Conservation (phyloP, 768 basidiomycete species). For the Serendipita sp. region DNA sequence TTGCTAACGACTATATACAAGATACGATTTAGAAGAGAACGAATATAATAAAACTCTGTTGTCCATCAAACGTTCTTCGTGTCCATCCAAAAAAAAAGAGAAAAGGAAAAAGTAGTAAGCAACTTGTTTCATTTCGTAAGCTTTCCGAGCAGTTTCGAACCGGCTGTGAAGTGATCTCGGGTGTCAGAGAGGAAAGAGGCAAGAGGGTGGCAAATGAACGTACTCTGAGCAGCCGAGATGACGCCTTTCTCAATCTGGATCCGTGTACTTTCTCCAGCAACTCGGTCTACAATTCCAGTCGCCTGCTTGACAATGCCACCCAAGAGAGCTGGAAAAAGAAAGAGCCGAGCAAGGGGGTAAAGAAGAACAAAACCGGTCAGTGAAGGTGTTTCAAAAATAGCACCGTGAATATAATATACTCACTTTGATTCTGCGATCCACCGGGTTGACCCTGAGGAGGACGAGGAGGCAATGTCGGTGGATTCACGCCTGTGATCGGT, state of each 20-base stretch:
- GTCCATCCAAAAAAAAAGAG: background rate
- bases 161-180: conserved; percentile 20
- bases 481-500: background rate
- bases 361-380: conserved; percentile 18
- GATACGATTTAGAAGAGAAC: no score
- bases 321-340: conserved; percentile 17
- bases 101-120: background rate
- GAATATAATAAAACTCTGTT: background rate
- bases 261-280: conserved; percentile 37
- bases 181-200: conserved; percentile 10
- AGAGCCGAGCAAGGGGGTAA: conserved; percentile 12
- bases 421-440: background rate
- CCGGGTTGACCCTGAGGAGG: background rate
- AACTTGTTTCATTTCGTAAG: conserved; percentile 21
- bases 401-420: conserved; percentile 10
- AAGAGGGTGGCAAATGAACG: conserved; percentile 18
- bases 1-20: no score
- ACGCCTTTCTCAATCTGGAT: conserved; percentile 34
- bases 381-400: conserved; percentile 14
- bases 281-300: conserved; percentile 35
- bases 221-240: conserved; percentile 35
- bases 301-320: conserved; percentile 26
- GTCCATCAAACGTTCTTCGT: background rate
- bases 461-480: background rate
- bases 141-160: conserved; percentile 32